phyloP scores from a whole-genome alignment of 2,329 filamentous ascomycete species.

The Cadophora sp. region DNA sequence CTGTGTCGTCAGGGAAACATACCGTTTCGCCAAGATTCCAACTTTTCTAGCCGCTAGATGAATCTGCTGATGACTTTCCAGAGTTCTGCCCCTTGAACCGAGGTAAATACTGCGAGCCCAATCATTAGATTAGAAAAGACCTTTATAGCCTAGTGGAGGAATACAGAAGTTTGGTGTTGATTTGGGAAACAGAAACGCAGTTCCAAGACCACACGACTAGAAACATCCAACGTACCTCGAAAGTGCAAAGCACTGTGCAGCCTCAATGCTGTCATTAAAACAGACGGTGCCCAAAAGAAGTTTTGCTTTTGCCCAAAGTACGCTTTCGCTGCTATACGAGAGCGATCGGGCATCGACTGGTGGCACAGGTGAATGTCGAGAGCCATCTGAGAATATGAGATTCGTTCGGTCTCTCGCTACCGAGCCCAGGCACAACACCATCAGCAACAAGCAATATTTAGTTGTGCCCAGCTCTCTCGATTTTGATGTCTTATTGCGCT shows the following conservation, averaged over 20 bases:
- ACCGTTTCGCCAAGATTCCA: not conserved
- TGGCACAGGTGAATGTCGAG: not conserved
- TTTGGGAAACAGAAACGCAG: not conserved
- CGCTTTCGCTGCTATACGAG: not conserved
- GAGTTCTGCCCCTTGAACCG: not conserved
- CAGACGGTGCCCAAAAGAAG: not conserved
- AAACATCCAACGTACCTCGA: not conserved
- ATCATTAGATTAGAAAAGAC: no score
- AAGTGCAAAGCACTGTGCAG: not conserved
- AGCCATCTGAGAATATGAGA: not conserved
- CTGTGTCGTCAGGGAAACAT: not conserved
- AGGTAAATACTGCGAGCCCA: not conserved
- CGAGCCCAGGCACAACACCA: not conserved
- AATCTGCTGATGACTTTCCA: not conserved
- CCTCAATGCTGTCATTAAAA: not conserved
- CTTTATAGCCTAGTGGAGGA: no score
- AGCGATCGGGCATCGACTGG: not conserved
- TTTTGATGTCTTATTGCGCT: not conserved
- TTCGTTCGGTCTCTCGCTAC: not conserved
- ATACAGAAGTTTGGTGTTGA: not conserved
- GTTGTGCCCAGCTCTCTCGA: not conserved
- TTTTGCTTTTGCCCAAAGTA: not conserved
- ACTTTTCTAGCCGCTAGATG: not conserved
- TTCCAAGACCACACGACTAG: not conserved
- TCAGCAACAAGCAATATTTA: not conserved